Evolutionary conservation across 768 basidiomycete genomes (phyloP).

Genomic region (Trametes cinnabarina): DNA sequence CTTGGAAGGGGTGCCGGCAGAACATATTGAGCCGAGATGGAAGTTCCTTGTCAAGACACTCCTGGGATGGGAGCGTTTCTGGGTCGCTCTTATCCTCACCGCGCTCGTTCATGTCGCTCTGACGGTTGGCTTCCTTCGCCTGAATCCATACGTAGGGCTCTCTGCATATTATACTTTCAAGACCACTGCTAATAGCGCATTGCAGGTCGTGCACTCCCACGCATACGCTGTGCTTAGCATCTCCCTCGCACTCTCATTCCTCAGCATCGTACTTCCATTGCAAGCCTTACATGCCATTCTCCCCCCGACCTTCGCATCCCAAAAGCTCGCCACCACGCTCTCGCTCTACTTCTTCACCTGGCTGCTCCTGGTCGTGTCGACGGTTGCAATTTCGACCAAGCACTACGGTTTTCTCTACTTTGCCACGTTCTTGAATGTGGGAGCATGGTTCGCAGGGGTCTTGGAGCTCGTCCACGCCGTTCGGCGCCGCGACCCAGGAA

Average conservation of each 20-base stretch:
- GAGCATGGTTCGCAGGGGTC: conserved; percentile 41
- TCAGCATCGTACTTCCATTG: conserved; percentile 45
- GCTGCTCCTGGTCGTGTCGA: conserved; percentile 52
- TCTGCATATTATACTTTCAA: no score
- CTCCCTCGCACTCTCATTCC: conserved; percentile 48
- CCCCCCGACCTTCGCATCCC: conserved; percentile 38
- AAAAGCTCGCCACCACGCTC: conserved; percentile 50
- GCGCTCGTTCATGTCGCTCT: conserved; percentile 47
- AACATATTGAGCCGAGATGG: conserved; percentile 21
- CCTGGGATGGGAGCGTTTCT: conserved; percentile 60
- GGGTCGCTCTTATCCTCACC: conserved; percentile 51
- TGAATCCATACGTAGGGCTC: conserved; percentile 68
- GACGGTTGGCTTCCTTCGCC: conserved; percentile 45
- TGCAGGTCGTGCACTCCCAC: conserved; percentile 61
- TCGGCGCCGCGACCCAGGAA: conserved; percentile 25
- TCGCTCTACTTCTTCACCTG: conserved; percentile 60
- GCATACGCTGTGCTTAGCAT: conserved; percentile 52
- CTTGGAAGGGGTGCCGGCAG: background rate
- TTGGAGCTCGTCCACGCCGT: conserved; percentile 38
- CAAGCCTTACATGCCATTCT: conserved; percentile 31
- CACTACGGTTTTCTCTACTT: conserved; percentile 57
- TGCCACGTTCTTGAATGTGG: conserved; percentile 52
- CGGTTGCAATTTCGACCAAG: conserved; percentile 40
- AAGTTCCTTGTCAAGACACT: conserved; percentile 30
- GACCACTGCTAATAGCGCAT: background rate